A percentile compares a stretch with the other conserved stretches of the same genome.
Conservation (phyloP, 306 rosid species). For the Quercus cerris region DNA sequence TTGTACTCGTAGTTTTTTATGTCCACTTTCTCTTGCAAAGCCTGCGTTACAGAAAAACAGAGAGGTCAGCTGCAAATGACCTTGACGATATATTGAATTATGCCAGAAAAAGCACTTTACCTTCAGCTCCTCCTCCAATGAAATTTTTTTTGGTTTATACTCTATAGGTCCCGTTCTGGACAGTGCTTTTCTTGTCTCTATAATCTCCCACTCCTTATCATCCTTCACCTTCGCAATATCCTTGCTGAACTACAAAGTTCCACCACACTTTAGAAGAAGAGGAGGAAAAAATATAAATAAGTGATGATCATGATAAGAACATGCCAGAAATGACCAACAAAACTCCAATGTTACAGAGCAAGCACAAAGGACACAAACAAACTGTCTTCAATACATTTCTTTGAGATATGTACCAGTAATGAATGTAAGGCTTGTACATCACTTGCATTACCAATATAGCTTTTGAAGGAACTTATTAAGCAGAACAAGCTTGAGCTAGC, state of each 20-base stretch:
- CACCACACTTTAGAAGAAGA: slow-evolving; percentile 18
- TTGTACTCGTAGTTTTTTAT: slow-evolving; percentile 64
- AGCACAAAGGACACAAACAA: not conserved
- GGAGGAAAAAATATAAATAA: not conserved
- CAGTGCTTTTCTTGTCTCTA: slow-evolving; percentile 69
- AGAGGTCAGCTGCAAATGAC: slow-evolving; percentile 16
- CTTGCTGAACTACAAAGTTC: slow-evolving; percentile 52
- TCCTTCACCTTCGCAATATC: slow-evolving; percentile 84
- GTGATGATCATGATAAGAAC: not conserved
- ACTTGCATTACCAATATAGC: no score
- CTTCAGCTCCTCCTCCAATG: slow-evolving; percentile 75
- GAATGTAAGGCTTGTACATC: not conserved
- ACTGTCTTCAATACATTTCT: not conserved
- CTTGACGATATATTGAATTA: not conserved
- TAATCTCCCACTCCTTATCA: slow-evolving; percentile 89
- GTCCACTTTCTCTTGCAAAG: slow-evolving; percentile 73
- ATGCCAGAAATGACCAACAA: not conserved
- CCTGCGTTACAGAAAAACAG: slow-evolving; percentile 31
- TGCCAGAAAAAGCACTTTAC: slow-evolving; percentile 28
- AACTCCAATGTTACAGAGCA: slow-evolving; percentile 29
- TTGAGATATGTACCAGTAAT: not conserved
- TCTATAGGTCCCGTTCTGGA: slow-evolving; percentile 70
- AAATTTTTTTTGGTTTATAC: slow-evolving; percentile 64
- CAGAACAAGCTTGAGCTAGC: not conserved
- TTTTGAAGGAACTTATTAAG: no score